These are phyloP conservation scores for Olyra latifolia DNA, from an alignment of 176 grass and related monocot genomes.

Conservation along the genomic window DNA sequence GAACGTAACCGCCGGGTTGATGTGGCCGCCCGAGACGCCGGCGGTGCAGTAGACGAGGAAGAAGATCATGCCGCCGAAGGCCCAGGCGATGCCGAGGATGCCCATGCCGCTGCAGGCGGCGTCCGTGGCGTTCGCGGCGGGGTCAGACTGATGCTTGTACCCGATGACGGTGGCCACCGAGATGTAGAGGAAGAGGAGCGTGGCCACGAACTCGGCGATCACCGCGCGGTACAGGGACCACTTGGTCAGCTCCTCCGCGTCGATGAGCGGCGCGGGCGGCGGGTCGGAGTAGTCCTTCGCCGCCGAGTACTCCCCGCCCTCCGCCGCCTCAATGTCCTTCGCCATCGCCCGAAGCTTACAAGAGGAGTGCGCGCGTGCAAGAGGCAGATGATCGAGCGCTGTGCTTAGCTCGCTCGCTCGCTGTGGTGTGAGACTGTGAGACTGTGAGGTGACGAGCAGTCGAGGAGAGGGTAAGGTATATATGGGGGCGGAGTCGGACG, in stretches of 20 bases:
- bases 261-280: slow-evolving; percentile 69
- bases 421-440: slow-evolving; percentile 23
- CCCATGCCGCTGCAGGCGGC: slow-evolving; percentile 81
- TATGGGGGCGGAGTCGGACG: slow-evolving; percentile 31
- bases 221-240: slow-evolving; percentile 90
- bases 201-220: slow-evolving; percentile 90
- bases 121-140: slow-evolving; percentile 33
- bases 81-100: slow-evolving; percentile 92
- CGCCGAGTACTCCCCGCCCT: slow-evolving; percentile 44
- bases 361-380: background rate
- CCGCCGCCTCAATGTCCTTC: slow-evolving; percentile 62
- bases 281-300: slow-evolving; percentile 86
- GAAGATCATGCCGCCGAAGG: slow-evolving; percentile 99
- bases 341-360: slow-evolving; percentile 33
- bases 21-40: slow-evolving; percentile 86
- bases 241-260: slow-evolving; percentile 70
- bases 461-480: slow-evolving; percentile 46
- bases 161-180: slow-evolving; percentile 87
- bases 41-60: slow-evolving; percentile 98
- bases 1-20: slow-evolving; percentile 94
- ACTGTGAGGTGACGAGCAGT: slow-evolving; percentile 37
- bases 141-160: slow-evolving; percentile 82
- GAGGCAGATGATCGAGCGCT: background rate
- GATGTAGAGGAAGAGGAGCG: slow-evolving; percentile 86
- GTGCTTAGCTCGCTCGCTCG: background rate